These are phyloP conservation scores for Saccharomycopsis javanensis DNA, from an alignment of 805 yeast species.

Conservation along the genomic window DNA sequence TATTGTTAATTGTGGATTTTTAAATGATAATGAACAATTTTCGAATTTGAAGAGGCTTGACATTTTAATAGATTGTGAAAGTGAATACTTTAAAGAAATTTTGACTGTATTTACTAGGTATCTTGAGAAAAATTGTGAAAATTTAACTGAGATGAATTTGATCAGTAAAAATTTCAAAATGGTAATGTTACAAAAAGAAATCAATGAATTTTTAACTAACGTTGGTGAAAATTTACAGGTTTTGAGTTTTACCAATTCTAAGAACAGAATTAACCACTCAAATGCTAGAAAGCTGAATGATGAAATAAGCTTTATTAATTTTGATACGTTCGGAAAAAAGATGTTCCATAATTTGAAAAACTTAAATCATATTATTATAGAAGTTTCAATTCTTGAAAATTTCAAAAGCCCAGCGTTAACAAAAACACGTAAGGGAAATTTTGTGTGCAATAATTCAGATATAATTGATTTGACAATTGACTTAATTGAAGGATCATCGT, in stretches of 20 bases:
- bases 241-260: not conserved
- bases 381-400: not conserved
- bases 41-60: conserved; percentile 5
- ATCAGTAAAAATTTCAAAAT: not conserved
- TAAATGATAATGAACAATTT: conserved; percentile 6
- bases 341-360: not conserved
- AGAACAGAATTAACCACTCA: not conserved
- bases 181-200: not conserved
- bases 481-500: not conserved
- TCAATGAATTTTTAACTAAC: not conserved
- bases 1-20: not conserved
- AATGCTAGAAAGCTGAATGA: not conserved
- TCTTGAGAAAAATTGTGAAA: not conserved
- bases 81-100: not conserved
- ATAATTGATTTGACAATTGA: not conserved
- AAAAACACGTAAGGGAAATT: not conserved
- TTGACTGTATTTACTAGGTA: not conserved
- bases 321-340: not conserved
- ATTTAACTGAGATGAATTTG: not conserved
- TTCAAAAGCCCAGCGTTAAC: not conserved
- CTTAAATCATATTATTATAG: not conserved
- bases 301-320: not conserved
- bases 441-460: not conserved
- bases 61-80: not conserved
- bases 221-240: not conserved